phyloP scores from a whole-genome alignment of 192 early-diverging fungal genomes.

The Backusella macrospora region DNA sequence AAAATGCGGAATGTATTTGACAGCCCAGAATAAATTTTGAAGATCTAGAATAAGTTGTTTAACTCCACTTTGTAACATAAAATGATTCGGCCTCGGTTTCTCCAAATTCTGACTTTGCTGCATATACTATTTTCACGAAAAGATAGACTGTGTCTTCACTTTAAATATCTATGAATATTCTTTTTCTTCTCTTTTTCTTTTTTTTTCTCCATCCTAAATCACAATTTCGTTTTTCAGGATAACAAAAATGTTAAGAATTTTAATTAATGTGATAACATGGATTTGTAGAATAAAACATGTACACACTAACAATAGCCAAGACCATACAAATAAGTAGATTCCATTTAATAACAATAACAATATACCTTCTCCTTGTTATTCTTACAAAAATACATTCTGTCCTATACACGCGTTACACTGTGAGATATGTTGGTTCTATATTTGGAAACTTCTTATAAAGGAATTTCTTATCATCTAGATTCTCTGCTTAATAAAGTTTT shows the following conservation, averaged over 20 bases:
- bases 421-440: background rate
- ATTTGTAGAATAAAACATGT: background rate
- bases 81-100: background rate
- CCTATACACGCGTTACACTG: background rate
- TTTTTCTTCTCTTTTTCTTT: slow-evolving; percentile 4
- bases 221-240: background rate
- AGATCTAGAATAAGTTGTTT: slow-evolving; percentile 10
- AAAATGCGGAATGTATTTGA: slow-evolving; percentile 12
- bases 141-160: background rate
- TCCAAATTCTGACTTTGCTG: slow-evolving; percentile 3
- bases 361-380: background rate
- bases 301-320: background rate
- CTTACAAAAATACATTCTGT: background rate
- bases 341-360: slow-evolving; percentile 1
- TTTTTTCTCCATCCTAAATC: background rate
- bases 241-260: slow-evolving; percentile 11
- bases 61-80: background rate
- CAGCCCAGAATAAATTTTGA: slow-evolving; percentile 13
- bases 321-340: background rate
- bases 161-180: background rate
- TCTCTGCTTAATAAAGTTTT: no score
- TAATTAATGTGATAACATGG: slow-evolving; percentile 6
- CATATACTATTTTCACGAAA: slow-evolving; percentile 1
- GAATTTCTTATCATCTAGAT: no score
- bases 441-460: background rate